Conservation (phyloP, 1,139 yeast genomes). For the Hansenula anomala region DNA sequence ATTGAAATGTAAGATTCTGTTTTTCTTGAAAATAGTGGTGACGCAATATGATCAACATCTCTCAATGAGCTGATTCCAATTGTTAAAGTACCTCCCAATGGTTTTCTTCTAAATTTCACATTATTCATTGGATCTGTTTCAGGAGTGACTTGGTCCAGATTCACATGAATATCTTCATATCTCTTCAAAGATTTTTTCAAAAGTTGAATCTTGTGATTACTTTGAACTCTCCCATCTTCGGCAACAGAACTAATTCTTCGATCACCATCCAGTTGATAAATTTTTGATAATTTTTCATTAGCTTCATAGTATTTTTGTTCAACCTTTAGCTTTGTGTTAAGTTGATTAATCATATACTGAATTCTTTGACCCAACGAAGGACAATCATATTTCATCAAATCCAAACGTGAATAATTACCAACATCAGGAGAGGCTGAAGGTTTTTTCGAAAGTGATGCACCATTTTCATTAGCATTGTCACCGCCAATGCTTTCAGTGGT, state of each 20-base stretch:
- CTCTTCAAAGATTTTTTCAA: constrained; percentile 80
- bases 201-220: constrained; percentile 79
- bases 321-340: constrained; percentile 88
- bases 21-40: constrained; percentile 69
- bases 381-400: constrained; percentile 85
- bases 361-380: constrained; percentile 95
- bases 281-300: constrained; percentile 78
- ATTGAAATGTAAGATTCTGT: constrained; percentile 77
- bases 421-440: constrained; percentile 4
- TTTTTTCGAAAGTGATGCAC: no score
- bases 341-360: constrained; percentile 90
- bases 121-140: constrained; percentile 63
- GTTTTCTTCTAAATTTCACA: constrained; percentile 72
- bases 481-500: constrained; percentile 4
- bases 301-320: constrained; percentile 93
- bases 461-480: no score
- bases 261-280: constrained; percentile 90
- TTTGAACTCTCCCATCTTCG: constrained; percentile 78
- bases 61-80: constrained; percentile 70
- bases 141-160: constrained; percentile 38
- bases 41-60: constrained; percentile 89
- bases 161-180: constrained; percentile 83
- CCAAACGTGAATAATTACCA: constrained; percentile 50
- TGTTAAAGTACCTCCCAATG: constrained; percentile 74
- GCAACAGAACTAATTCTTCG: constrained; percentile 82